Base-by-base conservation (phyloP, 129 eudicot species). In the Logfia minima region DNA sequence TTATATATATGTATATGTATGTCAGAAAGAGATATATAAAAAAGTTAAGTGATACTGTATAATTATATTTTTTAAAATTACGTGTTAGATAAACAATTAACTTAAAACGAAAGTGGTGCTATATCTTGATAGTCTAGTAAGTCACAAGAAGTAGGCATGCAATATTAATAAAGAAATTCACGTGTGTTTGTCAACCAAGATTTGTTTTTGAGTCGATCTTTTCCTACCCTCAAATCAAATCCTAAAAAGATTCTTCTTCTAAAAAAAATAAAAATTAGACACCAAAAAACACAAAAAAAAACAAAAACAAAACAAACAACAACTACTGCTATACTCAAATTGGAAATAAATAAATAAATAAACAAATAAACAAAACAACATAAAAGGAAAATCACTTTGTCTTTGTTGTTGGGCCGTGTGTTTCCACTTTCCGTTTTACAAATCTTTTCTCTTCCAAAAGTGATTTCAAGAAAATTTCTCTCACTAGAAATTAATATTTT, bases 61-160 rank as follows among this genome's bases (percentile, higher is more conserved):
- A 26, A 26, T 26, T 26, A 26, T 26, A 26, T 0, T 26, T 26
- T 26, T 26, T 26, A 0, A 26, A 26, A 26, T 26, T 26, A 2
- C 28, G 1, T 24, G 1, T 24, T 1, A 24, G 0, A 24, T 24
- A 24, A 24, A 24, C 26, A 24, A 24, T 24, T 24, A 24, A 24
- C 26, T 24, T 24, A 1, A 24, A 24, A 24, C 1, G 26, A 24
- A 24, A 24, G 1, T 24, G 26, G 26, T 24, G 26, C 26, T 24
- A 1, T 24, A 0, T 24, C 1, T 24, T 32, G n/a, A 56, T 59
- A 74, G 75, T 74, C 75, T 80, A 64, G n/a, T 72, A 79, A 56
- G 79, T 80, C 84, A 74, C 79, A 80, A 74, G 84, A 74, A 74
- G 80, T 74, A 80, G 84, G 84, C 80, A 80, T 80, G 79, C 75